A percentile compares a stretch with the other conserved stretches of the same genome.
Evolutionary conservation across 169 alveolate species (phyloP).

Genomic region (Perkinsus marinus): DNA sequence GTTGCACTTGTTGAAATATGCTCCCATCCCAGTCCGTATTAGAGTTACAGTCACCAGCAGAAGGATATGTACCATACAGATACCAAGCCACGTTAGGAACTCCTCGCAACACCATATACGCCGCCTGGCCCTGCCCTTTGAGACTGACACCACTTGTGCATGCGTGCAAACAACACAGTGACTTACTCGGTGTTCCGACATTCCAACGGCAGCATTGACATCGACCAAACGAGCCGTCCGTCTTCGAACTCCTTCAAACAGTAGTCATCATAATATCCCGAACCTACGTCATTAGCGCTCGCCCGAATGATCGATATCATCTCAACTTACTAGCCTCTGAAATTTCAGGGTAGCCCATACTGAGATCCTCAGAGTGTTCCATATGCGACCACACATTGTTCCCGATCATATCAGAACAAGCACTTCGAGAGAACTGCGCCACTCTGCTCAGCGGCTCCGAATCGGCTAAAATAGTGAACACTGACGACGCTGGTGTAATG

Average conservation of each 20-base stretch:
- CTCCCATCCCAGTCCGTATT: background rate
- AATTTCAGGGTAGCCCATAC: background rate
- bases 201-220: background rate
- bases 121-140: background rate
- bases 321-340: background rate
- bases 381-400: background rate
- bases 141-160: background rate
- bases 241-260: background rate
- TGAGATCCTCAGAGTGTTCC: background rate
- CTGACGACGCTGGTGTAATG: too few species aligned
- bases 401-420: background rate
- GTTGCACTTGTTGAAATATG: background rate
- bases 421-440: background rate
- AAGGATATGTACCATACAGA: background rate
- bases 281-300: background rate
- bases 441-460: background rate
- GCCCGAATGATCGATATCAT: background rate
- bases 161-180: background rate
- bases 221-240: background rate
- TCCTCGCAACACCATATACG: background rate
- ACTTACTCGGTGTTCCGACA: background rate
- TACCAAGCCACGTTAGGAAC: background rate
- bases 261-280: background rate
- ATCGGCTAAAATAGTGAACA: background rate
- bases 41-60: background rate